Conservation (phyloP, 768 basidiomycete genomes). For the Lentinula lateritia region DNA sequence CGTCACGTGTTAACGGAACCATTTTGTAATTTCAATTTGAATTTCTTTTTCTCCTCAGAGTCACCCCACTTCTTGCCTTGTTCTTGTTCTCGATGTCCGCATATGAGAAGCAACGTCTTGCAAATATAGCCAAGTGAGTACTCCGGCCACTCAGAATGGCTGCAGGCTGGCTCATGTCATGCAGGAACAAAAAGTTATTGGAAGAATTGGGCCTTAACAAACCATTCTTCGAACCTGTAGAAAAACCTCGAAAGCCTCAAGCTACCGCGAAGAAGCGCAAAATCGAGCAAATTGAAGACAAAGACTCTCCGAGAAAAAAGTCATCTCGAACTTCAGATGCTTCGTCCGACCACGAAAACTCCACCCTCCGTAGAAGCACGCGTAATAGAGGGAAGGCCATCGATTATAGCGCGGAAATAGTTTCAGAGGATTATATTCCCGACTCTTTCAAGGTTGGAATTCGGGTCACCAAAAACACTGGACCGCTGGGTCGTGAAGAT, state of each 20-base stretch:
- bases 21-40: neutral
- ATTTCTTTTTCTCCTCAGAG: neutral
- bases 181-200: conserved; percentile 39
- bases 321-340: conserved; percentile 12
- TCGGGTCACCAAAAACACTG: conserved; percentile 28
- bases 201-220: conserved; percentile 37
- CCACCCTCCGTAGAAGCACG: conserved; percentile 53
- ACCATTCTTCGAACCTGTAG: conserved; percentile 44
- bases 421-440: conserved; percentile 26
- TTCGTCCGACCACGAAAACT: conserved; percentile 9
- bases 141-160: neutral
- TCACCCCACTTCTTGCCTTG: too few species aligned
- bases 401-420: conserved; percentile 47
- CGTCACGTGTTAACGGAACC: neutral
- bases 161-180: neutral
- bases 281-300: conserved; percentile 15
- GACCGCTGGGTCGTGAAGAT: conserved; percentile 29
- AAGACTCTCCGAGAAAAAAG: conserved; percentile 21
- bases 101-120: conserved; percentile 27
- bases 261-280: conserved; percentile 37
- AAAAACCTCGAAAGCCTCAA: conserved; percentile 25
- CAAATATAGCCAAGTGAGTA: conserved; percentile 24
- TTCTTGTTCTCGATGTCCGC: conserved; percentile 3
- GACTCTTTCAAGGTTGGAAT: conserved; percentile 33
- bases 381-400: conserved; percentile 56